Evolutionary conservation across 2,329 filamentous ascomycete genomes (phyloP).

Genomic region (Bipolaris cookei): DNA sequence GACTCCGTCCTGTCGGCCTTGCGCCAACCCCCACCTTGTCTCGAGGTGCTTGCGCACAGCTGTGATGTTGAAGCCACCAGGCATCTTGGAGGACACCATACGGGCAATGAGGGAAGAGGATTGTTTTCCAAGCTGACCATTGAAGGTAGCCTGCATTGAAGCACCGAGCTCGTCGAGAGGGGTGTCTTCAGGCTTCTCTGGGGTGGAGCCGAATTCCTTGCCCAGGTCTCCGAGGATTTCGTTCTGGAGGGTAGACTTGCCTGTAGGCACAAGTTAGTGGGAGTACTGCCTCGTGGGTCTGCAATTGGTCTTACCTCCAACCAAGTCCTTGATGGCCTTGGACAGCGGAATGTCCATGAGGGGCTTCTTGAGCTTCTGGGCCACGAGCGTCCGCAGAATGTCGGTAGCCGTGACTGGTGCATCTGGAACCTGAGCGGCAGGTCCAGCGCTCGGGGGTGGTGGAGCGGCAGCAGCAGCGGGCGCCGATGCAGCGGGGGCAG

Average conservation of each 20-base stretch:
- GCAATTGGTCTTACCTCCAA: slow-evolving; percentile 74
- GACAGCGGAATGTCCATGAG: slow-evolving; percentile 85
- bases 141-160: slow-evolving; percentile 97
- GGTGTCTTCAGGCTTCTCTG: slow-evolving; percentile 97
- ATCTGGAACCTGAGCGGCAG: slow-evolving; percentile 85
- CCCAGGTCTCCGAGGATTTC: slow-evolving; percentile 97
- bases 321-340: slow-evolving; percentile 98
- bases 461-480: slow-evolving; percentile 61
- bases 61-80: slow-evolving; percentile 98
- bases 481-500: slow-evolving; percentile 59
- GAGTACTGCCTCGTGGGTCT: slow-evolving; percentile 14
- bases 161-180: slow-evolving; percentile 94
- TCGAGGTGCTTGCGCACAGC: slow-evolving; percentile 93
- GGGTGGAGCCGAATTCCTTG: slow-evolving; percentile 97
- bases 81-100: slow-evolving; percentile 98
- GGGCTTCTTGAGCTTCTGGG: slow-evolving; percentile 97
- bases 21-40: slow-evolving; percentile 85
- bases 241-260: slow-evolving; percentile 98
- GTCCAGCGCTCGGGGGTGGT: slow-evolving; percentile 74
- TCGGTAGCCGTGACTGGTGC: slow-evolving; percentile 87
- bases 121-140: slow-evolving; percentile 96
- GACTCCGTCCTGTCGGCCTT: slow-evolving; percentile 89
- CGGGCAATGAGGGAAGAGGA: slow-evolving; percentile 91
- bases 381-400: slow-evolving; percentile 85
- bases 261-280: slow-evolving; percentile 54